A percentile compares a stretch with the other conserved stretches of the same genome.
These are phyloP conservation scores for Colletotrichum chrysophilum DNA, from an alignment of 2,329 filamentous ascomycete species.

Conservation along the genomic window DNA sequence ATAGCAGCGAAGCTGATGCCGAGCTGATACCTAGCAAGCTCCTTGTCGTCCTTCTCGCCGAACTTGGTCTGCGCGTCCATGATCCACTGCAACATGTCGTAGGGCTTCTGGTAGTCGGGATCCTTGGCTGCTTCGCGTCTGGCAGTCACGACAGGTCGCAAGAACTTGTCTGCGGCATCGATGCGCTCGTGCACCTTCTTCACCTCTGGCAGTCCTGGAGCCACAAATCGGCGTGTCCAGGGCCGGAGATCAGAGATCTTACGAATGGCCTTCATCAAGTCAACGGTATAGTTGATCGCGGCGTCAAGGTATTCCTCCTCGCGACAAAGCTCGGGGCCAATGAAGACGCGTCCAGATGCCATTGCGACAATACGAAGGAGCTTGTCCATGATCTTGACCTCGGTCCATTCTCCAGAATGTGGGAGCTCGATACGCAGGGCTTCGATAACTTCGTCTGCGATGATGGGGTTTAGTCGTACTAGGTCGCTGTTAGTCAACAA, in stretches of 20 bases:
- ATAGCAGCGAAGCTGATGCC: constrained; percentile 54
- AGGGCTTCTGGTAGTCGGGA: constrained; percentile 34
- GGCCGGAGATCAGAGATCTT: constrained; percentile 27
- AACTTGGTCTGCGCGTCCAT: constrained; percentile 42
- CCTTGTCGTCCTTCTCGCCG: constrained; percentile 32
- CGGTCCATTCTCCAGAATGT: constrained; percentile 42
- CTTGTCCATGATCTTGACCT: constrained; percentile 42
- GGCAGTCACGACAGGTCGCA: constrained; percentile 38
- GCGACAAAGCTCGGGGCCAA: constrained; percentile 51
- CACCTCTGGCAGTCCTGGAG: constrained; percentile 36
- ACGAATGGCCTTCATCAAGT: constrained; percentile 40
- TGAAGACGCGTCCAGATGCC: constrained; percentile 51
- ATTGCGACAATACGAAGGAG: constrained; percentile 51
- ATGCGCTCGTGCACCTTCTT: constrained; percentile 35
- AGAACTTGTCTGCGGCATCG: constrained; percentile 35
- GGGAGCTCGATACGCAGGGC: constrained; percentile 39
- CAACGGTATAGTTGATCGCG: constrained; percentile 52
- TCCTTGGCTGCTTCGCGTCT: constrained; percentile 26
- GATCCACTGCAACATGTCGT: constrained; percentile 55
- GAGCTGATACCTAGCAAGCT: constrained; percentile 47
- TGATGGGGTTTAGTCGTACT: constrained; percentile 39
- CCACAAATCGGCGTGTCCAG: constrained; percentile 38
- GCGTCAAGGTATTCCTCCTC: constrained; percentile 49
- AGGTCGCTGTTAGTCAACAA: background rate
- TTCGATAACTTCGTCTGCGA: constrained; percentile 42